Evolutionary conservation across 768 basidiomycete species (phyloP).

Genomic region (Suillus clintonianus): DNA sequence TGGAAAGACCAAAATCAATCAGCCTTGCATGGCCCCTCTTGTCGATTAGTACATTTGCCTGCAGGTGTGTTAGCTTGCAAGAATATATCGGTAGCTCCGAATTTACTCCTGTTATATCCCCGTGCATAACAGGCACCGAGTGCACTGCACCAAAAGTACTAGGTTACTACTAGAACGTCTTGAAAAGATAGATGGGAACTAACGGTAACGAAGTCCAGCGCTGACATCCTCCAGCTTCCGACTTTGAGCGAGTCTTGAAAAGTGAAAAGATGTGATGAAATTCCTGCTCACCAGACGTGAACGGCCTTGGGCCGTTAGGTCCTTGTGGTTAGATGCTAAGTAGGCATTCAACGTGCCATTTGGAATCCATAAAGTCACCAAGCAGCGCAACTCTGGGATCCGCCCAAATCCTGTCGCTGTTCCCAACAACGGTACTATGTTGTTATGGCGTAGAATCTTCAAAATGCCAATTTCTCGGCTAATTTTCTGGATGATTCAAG

Average conservation of each 20-base stretch:
- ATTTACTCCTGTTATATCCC: background rate
- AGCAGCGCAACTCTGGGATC: background rate
- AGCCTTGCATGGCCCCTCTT: no score
- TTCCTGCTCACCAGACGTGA: background rate
- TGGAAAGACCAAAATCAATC: no score
- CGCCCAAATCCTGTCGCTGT: background rate
- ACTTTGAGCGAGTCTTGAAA: background rate
- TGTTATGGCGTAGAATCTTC: background rate
- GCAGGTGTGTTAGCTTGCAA: background rate
- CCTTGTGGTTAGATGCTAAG: background rate
- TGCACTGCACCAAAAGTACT: background rate
- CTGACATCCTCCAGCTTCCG: background rate
- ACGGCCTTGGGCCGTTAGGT: background rate
- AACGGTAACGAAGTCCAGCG: background rate
- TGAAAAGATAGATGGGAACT: background rate
- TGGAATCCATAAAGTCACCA: background rate
- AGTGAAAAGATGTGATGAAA: background rate
- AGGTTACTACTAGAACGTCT: background rate
- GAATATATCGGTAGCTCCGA: background rate
- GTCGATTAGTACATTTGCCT: background rate
- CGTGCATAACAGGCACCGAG: background rate
- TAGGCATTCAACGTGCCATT: background rate
- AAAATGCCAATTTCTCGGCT: background rate
- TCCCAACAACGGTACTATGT: background rate
- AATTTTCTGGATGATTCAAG: background rate